A percentile compares a stretch with the other conserved stretches of the same genome.
Evolutionary conservation across 78 protist species (phyloP).

Genomic region (Speleostelium caveatum): DNA sequence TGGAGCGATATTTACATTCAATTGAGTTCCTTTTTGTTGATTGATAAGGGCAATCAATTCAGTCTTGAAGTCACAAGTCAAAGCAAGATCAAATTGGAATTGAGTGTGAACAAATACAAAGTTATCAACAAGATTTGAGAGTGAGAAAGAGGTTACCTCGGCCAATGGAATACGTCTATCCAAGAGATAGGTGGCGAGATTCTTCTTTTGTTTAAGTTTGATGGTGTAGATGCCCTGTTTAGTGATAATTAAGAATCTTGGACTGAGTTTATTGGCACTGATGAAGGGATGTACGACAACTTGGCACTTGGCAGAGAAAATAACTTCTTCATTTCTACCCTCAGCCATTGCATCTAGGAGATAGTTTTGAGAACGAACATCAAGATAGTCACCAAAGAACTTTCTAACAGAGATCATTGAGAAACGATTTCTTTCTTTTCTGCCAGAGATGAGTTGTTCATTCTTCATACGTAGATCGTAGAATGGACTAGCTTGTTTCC

Average conservation of each 20-base stretch:
- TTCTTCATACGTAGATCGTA: constrained; percentile 56
- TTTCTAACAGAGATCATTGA: constrained; percentile 62
- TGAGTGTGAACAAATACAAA: constrained; percentile 68
- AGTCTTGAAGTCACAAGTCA: constrained; percentile 70
- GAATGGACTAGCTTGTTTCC: constrained; percentile 75
- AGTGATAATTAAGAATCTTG: constrained; percentile 74
- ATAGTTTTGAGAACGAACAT: constrained; percentile 67
- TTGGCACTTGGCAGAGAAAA: constrained; percentile 76
- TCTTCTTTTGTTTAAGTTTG: constrained; percentile 78
- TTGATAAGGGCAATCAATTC: constrained; percentile 68
- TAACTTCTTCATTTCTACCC: constrained; percentile 73
- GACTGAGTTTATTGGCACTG: constrained; percentile 48
- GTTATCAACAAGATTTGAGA: constrained; percentile 70
- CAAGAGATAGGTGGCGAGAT: constrained; percentile 57
- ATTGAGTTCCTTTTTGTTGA: constrained; percentile 55
- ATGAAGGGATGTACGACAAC: constrained; percentile 68
- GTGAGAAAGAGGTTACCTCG: constrained; percentile 48
- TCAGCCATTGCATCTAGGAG: constrained; percentile 78
- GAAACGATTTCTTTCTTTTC: constrained; percentile 80
- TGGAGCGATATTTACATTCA: not conserved
- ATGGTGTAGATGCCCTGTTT: constrained; percentile 70
- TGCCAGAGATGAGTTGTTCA: constrained; percentile 32
- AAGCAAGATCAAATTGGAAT: constrained; percentile 54
- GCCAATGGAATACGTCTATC: constrained; percentile 66
- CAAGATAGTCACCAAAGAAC: constrained; percentile 76